phyloP scores from a whole-genome alignment of 768 basidiomycete genomes.

The Termitomyces sp. region DNA sequence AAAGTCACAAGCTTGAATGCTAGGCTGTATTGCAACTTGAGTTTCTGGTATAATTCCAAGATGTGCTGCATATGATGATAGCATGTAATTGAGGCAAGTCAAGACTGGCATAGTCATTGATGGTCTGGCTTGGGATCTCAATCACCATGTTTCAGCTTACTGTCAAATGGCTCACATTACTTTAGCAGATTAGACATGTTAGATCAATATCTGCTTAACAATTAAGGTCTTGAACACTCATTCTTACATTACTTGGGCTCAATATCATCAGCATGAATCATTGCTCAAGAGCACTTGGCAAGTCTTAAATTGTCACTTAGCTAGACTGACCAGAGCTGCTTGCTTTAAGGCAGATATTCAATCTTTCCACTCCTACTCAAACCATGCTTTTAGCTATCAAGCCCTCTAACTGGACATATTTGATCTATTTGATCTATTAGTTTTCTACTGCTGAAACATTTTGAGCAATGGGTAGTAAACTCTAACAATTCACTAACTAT shows the following conservation, averaged over 20 bases:
- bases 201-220: slow-evolving; percentile 10
- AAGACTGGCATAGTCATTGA: slow-evolving; percentile 16
- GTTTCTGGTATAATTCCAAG: too few species aligned
- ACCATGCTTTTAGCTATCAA: too few species aligned
- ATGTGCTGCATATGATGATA: too few species aligned
- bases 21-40: too few species aligned
- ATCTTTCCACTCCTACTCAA: too few species aligned
- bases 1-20: too few species aligned
- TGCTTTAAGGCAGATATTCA: too few species aligned
- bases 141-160: slow-evolving; percentile 19
- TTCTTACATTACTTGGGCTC: not conserved
- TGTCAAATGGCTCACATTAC: slow-evolving; percentile 14
- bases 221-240: not conserved
- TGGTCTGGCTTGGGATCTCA: slow-evolving; percentile 19
- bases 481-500: too few species aligned
- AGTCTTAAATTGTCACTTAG: not conserved
- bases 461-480: too few species aligned
- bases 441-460: too few species aligned
- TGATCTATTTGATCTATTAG: too few species aligned
- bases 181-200: slow-evolving; percentile 16
- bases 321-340: slow-evolving; percentile 7
- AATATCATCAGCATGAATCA: slow-evolving; percentile 13
- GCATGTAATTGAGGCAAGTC: not conserved
- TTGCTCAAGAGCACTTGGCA: slow-evolving; percentile 7
- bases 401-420: too few species aligned